These are phyloP conservation scores for Rhizopus microsporus DNA, from an alignment of 371 early-diverging fungal species.

Conservation along the genomic window DNA sequence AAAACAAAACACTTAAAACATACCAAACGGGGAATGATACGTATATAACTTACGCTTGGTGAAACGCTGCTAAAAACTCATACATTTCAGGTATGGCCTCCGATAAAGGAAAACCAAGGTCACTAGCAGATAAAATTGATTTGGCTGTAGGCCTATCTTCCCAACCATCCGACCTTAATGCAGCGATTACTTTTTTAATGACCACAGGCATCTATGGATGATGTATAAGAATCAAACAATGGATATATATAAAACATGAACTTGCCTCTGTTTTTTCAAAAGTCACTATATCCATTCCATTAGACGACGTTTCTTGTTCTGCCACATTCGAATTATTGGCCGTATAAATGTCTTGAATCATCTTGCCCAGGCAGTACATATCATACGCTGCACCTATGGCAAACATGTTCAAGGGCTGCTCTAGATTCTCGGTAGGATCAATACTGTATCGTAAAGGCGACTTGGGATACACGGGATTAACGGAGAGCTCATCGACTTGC, in stretches of 20 bases:
- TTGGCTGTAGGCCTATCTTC: constrained; percentile 57
- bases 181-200: constrained; percentile 33
- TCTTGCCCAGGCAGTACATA: constrained; percentile 54
- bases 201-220: neutral
- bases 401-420: constrained; percentile 15
- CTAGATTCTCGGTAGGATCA: constrained; percentile 23
- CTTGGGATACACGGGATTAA: constrained; percentile 33
- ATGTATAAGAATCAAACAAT: neutral
- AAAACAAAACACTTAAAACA: neutral
- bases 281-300: neutral
- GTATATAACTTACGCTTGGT: constrained; percentile 48
- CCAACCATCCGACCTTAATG: constrained; percentile 50
- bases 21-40: neutral
- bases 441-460: constrained; percentile 28
- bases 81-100: constrained; percentile 61
- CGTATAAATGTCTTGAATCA: constrained; percentile 53
- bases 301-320: constrained; percentile 28
- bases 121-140: constrained; percentile 52
- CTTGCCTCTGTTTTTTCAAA: constrained; percentile 21
- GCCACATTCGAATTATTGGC: constrained; percentile 39
- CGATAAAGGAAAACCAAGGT: constrained; percentile 58
- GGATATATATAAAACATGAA: constrained; percentile 3
- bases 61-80: constrained; percentile 61
- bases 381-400: constrained; percentile 54
- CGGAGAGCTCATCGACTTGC: constrained; percentile 20